Conservation (phyloP, 495 filamentous ascomycete species). For the Aspergillus haitiensis region DNA sequence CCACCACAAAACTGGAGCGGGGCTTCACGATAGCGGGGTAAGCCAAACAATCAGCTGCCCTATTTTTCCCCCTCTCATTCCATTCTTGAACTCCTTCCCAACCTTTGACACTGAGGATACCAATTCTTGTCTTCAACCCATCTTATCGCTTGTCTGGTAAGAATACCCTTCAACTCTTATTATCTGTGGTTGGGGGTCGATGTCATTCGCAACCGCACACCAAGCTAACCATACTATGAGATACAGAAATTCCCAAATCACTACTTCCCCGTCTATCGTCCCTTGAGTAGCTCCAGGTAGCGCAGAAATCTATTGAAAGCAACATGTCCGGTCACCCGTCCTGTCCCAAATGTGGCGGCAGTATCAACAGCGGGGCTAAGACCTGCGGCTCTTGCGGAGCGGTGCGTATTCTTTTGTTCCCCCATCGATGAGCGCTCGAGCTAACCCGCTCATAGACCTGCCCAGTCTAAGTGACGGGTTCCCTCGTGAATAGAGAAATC, state of each 20-base stretch:
- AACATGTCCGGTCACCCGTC: constrained; percentile 29
- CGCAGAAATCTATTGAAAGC: constrained; percentile 9
- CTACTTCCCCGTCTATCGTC: background rate
- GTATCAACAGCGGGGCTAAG: constrained; percentile 33
- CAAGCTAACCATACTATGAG: background rate
- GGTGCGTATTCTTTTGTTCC: constrained; percentile 23
- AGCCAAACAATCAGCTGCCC: no score
- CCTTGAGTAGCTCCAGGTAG: background rate
- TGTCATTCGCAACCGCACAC: no score
- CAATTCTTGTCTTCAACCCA: no score
- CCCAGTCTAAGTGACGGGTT: constrained; percentile 28
- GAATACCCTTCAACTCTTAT: no score
- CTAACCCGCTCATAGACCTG: constrained; percentile 25
- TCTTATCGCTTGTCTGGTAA: no score
- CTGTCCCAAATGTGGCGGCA: constrained; percentile 39
- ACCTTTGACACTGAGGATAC: no score
- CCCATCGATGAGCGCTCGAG: background rate
- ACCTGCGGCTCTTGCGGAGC: constrained; percentile 38
- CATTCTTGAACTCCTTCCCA: no score
- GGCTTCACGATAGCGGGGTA: no score
- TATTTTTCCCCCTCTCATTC: no score
- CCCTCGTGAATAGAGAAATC: background rate
- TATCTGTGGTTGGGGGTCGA: no score
- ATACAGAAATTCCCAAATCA: background rate
- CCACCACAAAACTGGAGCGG: no score